These are phyloP conservation scores for Scutellaria galericulata DNA, from an alignment of 257 asterid species.

Conservation along the genomic window DNA sequence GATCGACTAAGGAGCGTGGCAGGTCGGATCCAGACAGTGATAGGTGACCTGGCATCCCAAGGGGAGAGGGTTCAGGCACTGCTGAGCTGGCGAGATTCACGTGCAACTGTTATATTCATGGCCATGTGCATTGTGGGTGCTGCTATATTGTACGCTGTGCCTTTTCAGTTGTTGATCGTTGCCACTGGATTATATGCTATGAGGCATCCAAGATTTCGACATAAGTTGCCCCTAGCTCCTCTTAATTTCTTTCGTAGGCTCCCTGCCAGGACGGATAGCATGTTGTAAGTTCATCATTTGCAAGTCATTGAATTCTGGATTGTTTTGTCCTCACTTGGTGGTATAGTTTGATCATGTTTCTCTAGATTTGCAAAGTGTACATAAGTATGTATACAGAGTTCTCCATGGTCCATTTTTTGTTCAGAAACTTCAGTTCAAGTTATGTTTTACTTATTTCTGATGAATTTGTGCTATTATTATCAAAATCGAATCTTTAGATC, in stretches of 20 bases:
- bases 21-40: constrained; percentile 77
- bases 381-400: constrained; percentile 21
- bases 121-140: constrained; percentile 67
- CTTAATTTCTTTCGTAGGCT: constrained; percentile 83
- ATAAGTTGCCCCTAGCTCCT: constrained; percentile 69
- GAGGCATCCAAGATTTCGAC: constrained; percentile 88
- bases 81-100: constrained; percentile 92
- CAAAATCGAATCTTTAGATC: neutral
- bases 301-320: constrained; percentile 9
- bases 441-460: constrained; percentile 10
- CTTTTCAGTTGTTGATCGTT: constrained; percentile 61
- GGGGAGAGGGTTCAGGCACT: constrained; percentile 90
- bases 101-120: constrained; percentile 77
- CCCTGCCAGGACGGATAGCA: constrained; percentile 86
- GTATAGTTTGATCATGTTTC: constrained; percentile 11
- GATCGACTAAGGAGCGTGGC: constrained; percentile 82
- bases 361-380: constrained; percentile 25
- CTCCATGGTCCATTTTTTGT: constrained; percentile 24
- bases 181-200: constrained; percentile 59
- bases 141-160: constrained; percentile 56
- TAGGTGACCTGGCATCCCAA: constrained; percentile 86
- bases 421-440: constrained; percentile 16
- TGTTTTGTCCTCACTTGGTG: neutral
- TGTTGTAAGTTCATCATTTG: constrained; percentile 52
- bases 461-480: neutral